Evolutionary conservation across 768 basidiomycete species (phyloP), one percentile per base, ranked within the genome.

Genomic region (Tylopilus sp.): DNA sequence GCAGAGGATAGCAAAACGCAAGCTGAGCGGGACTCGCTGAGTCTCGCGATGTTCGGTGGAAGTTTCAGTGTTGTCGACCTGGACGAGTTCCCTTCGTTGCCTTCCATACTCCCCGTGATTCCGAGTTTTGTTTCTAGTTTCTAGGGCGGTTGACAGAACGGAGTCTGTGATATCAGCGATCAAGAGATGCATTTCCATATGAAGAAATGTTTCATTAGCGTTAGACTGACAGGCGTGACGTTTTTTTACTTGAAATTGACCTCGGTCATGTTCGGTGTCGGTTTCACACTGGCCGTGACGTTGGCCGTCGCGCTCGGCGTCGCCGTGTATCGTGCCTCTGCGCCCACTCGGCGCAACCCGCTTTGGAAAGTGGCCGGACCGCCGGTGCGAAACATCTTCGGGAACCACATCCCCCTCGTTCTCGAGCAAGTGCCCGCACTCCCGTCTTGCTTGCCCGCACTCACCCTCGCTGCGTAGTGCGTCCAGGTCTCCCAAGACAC

Each of bases 321-420:
- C 46, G 51, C 58, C n/a, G 43, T 67, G 19, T 70, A 68, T 38
- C 59, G 65, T 50, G 56, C 61, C 21, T 58, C 66, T 36, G 51
- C 70, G n/a, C 56, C 51, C 31, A 63, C 69, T 2, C 60, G 55
- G 56, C 58, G 53, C 48, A 75, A 77, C 51, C 79, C 85, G 17
- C 71, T 90, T 13, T 73, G 71, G 33, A 69, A 67, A 22, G 67
- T 91, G 30, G 81, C 82, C 42, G 87, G 89, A 25, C 88, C 88
- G 21, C 81, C 81, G 0, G 66, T 74, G 11, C 67, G 62, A 7
- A 67, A 71, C 22, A 73, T 78, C 61, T 78, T 87, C 48, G 74
- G 70, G 25, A 77, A 76, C 59, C 84, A 89, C 58, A 71, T 89
- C 52, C 61, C 67, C 17, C 65, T 72, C 26, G 73, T 88, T 1